phyloP scores from a whole-genome alignment of 2,329 filamentous ascomycete genomes.

The Aspergillus clavatus region DNA sequence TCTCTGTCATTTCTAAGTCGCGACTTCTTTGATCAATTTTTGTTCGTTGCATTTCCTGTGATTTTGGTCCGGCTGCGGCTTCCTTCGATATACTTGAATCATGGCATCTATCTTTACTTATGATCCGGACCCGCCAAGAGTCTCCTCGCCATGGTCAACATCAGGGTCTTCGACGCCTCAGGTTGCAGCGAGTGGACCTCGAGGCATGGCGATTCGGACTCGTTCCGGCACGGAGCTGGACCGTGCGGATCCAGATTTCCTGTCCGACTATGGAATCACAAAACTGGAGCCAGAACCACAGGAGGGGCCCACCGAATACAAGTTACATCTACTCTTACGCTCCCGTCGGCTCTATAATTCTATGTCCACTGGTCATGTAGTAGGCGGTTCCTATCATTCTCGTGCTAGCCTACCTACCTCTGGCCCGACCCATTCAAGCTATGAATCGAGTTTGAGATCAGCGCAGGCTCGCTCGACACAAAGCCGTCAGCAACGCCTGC shows the following conservation, averaged over 20 bases:
- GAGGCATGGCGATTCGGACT: slow-evolving; percentile 21
- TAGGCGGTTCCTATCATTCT: slow-evolving; percentile 50
- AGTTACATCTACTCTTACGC: slow-evolving; percentile 80
- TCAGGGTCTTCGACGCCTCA: slow-evolving; percentile 45
- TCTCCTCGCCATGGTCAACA: slow-evolving; percentile 83
- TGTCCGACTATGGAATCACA: slow-evolving; percentile 60
- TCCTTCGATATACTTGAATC: slow-evolving; percentile 1
- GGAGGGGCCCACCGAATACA: slow-evolving; percentile 93
- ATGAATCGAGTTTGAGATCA: slow-evolving; percentile 32
- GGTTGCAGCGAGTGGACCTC: slow-evolving; percentile 22
- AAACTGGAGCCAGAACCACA: slow-evolving; percentile 87
- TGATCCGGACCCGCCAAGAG: slow-evolving; percentile 78
- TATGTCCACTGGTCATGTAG: slow-evolving; percentile 60
- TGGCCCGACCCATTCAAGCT: slow-evolving; percentile 21
- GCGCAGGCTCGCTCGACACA: slow-evolving; percentile 54
- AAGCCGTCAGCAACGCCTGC: slow-evolving; percentile 74
- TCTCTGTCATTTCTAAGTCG: not conserved
- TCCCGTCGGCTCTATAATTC: slow-evolving; percentile 68
- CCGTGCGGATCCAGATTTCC: slow-evolving; percentile 35
- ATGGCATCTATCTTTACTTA: slow-evolving; percentile 98
- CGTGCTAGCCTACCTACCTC: slow-evolving; percentile 22
- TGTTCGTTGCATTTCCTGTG: not conserved
- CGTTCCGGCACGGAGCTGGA: slow-evolving; percentile 36
- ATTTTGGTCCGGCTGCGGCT: not conserved
- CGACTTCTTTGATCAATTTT: not conserved